Evolutionary conservation across 2,329 filamentous ascomycete species (phyloP).

Genomic region (Lachnellula suecica): DNA sequence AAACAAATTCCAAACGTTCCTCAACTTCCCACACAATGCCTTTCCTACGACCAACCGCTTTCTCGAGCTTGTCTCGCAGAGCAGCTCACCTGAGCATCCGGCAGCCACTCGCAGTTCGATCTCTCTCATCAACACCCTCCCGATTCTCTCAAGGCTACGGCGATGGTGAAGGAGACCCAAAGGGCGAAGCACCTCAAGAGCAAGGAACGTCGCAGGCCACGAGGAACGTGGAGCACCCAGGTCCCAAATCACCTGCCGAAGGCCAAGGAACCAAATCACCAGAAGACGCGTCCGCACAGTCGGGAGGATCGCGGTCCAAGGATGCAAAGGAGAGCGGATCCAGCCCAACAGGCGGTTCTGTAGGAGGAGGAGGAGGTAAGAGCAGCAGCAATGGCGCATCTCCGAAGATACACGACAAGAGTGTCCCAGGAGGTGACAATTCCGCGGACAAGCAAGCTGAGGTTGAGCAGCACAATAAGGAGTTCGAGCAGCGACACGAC

Average conservation of each 20-base stretch:
- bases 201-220: slow-evolving; percentile 34
- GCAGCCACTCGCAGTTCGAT: slow-evolving; percentile 13
- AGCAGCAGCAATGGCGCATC: too few species aligned
- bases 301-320: slow-evolving; percentile 40
- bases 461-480: slow-evolving; percentile 57
- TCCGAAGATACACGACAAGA: slow-evolving; percentile 17
- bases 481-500: slow-evolving; percentile 56
- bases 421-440: slow-evolving; percentile 22
- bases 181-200: slow-evolving; percentile 36
- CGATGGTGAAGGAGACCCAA: slow-evolving; percentile 39
- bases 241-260: slow-evolving; percentile 40
- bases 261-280: slow-evolving; percentile 35
- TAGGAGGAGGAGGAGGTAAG: slow-evolving; percentile 24
- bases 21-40: slow-evolving; percentile 15
- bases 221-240: slow-evolving; percentile 42
- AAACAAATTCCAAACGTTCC: neutral
- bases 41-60: slow-evolving; percentile 15
- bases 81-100: slow-evolving; percentile 7
- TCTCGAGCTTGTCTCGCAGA: slow-evolving; percentile 16
- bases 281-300: slow-evolving; percentile 36
- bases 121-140: slow-evolving; percentile 16
- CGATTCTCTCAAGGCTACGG: slow-evolving; percentile 38
- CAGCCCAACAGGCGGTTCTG: slow-evolving; percentile 28
- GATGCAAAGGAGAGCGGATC: slow-evolving; percentile 39
- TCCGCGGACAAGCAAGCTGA: slow-evolving; percentile 52